These are phyloP conservation scores for Penicillium corylophilum DNA, from an alignment of 2,329 filamentous ascomycete genomes.

Conservation along the genomic window DNA sequence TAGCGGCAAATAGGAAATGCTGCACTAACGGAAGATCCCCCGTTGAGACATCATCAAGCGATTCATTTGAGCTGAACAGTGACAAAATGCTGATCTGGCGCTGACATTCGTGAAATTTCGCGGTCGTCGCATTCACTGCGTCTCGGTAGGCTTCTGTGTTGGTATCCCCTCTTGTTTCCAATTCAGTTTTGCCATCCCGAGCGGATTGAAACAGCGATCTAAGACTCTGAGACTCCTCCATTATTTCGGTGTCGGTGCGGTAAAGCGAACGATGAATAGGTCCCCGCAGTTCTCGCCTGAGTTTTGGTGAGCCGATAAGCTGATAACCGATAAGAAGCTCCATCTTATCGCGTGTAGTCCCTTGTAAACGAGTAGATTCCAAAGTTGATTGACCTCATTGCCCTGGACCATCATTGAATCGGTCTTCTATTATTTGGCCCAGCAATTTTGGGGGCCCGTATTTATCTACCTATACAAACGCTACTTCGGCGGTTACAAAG, in stretches of 20 bases:
- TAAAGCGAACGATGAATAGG: background rate
- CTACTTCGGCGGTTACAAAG: background rate
- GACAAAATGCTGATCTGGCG: conserved; percentile 68
- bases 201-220: conserved; percentile 56
- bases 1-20: too few relatives aligned
- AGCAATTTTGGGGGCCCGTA: too few relatives aligned
- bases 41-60: conserved; percentile 80
- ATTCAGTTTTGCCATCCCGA: conserved; percentile 53
- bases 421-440: too few relatives aligned
- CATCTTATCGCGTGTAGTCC: conserved; percentile 11
- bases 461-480: background rate
- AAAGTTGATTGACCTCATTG: background rate
- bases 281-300: conserved; percentile 22
- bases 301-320: conserved; percentile 25
- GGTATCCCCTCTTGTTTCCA: conserved; percentile 65
- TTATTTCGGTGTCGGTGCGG: conserved; percentile 9
- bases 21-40: conserved; percentile 68
- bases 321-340: conserved; percentile 13
- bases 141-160: conserved; percentile 66
- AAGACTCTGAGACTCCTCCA: conserved; percentile 54
- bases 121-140: conserved; percentile 65
- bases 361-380: background rate
- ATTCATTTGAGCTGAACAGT: conserved; percentile 89
- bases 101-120: conserved; percentile 71
- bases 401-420: too few relatives aligned